Percentiles rank a stretch among this genome's conserved stretches.
Conservation (phyloP, 108 stramenopile genomes). For the Mediolabrus comicus region DNA sequence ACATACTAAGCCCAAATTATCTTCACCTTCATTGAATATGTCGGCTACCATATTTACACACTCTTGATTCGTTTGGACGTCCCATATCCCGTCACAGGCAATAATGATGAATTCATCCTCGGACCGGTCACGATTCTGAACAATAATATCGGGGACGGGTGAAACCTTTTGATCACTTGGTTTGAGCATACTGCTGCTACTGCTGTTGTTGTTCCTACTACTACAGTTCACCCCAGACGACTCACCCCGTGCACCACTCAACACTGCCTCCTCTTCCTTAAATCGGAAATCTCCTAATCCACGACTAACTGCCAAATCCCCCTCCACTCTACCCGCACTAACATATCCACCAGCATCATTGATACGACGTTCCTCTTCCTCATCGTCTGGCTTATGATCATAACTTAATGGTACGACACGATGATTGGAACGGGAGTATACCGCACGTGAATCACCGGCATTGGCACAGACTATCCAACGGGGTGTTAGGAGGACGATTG, state of each 20-base stretch:
- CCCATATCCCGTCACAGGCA: slow-evolving; percentile 96
- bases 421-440: slow-evolving; percentile 43
- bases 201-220: neutral
- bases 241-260: slow-evolving; percentile 31
- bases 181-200: slow-evolving; percentile 14
- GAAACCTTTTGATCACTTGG: slow-evolving; percentile 86
- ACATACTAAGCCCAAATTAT: slow-evolving; percentile 70
- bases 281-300: slow-evolving; percentile 90
- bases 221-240: neutral
- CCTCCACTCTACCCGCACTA: slow-evolving; percentile 82
- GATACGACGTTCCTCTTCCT: slow-evolving; percentile 65
- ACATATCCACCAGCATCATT: slow-evolving; percentile 71
- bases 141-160: slow-evolving; percentile 74
- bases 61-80: slow-evolving; percentile 83
- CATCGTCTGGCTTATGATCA: slow-evolving; percentile 92
- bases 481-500: slow-evolving; percentile 83
- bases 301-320: slow-evolving; percentile 89
- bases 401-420: slow-evolving; percentile 65
- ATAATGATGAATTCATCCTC: slow-evolving; percentile 84
- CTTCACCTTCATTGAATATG: slow-evolving; percentile 77
- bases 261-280: slow-evolving; percentile 57
- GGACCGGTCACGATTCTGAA: slow-evolving; percentile 51
- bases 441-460: slow-evolving; percentile 92
- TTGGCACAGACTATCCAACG: slow-evolving; percentile 90
- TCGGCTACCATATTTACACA: slow-evolving; percentile 76